A percentile compares a stretch with the other conserved stretches of the same genome.
phyloP scores from a whole-genome alignment of 345 rosid species.

The Stellera chamaejasme region DNA sequence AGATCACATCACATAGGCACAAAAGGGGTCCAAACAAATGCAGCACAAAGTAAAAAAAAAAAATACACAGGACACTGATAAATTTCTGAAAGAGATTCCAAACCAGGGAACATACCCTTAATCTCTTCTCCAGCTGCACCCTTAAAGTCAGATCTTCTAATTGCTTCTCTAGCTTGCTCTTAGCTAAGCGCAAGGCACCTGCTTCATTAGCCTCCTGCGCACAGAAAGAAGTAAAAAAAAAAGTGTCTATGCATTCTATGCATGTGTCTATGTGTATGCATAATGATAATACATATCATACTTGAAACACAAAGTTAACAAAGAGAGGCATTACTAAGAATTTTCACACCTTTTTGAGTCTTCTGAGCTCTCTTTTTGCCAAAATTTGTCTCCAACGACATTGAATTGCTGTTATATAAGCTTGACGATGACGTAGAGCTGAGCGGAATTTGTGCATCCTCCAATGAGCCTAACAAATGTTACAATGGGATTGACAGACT shows the following conservation, averaged over 20 bases:
- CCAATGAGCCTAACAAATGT: slow-evolving; percentile 63
- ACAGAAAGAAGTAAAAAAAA: slow-evolving; percentile 4
- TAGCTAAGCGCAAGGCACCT: slow-evolving; percentile 90
- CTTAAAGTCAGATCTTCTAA: slow-evolving; percentile 93
- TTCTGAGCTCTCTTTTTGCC: slow-evolving; percentile 73
- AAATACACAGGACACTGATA: background rate
- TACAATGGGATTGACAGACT: slow-evolving; percentile 3
- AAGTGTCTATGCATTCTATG: background rate
- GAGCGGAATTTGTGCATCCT: slow-evolving; percentile 59
- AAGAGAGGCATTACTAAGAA: slow-evolving; percentile 3
- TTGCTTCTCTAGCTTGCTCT: slow-evolving; percentile 89
- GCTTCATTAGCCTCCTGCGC: slow-evolving; percentile 87
- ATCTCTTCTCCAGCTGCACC: slow-evolving; percentile 75
- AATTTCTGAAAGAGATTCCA: slow-evolving; percentile 6
- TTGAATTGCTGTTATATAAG: slow-evolving; percentile 70
- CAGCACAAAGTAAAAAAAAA: background rate
- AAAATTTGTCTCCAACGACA: slow-evolving; percentile 85
- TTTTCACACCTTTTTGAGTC: slow-evolving; percentile 59
- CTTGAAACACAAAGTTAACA: background rate
- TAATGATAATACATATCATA: background rate
- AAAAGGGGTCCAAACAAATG: background rate
- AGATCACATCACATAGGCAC: background rate
- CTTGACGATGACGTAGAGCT: slow-evolving; percentile 47
- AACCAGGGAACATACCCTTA: slow-evolving; percentile 54
- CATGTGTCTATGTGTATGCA: background rate